phyloP scores from a whole-genome alignment of 164 flowering plant species.

The Vitis cinerea region DNA sequence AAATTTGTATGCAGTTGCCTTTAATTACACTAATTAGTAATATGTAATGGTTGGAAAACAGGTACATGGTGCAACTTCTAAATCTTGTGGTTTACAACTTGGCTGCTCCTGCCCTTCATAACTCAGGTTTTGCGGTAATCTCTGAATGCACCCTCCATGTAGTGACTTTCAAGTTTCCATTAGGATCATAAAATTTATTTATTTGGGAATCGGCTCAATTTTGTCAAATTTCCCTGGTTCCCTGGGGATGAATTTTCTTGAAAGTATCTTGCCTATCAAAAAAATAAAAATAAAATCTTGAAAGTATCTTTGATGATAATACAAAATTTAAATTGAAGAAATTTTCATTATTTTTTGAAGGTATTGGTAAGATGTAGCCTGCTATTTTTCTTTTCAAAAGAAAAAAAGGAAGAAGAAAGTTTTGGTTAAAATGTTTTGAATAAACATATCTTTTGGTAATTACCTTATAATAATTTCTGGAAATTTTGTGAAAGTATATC shows the following conservation, averaged over 20 bases:
- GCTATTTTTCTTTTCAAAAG: not conserved
- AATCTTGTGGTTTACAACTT: slow-evolving; percentile 72
- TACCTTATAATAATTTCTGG: too few relatives aligned
- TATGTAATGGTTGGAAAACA: slow-evolving; percentile 28
- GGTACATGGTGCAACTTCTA: slow-evolving; percentile 94
- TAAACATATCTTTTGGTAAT: not conserved
- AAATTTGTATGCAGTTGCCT: not conserved
- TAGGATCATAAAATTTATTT: too few relatives aligned
- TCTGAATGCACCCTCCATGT: slow-evolving; percentile 3
- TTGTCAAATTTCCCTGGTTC: too few relatives aligned
- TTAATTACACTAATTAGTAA: not conserved
- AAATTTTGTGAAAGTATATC: not conserved
- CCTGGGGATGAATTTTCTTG: too few relatives aligned
- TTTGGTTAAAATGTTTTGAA: not conserved
- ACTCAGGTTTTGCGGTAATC: slow-evolving; percentile 96
- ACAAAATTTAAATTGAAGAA: not conserved
- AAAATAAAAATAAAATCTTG: too few relatives aligned
- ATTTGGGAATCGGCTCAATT: too few relatives aligned
- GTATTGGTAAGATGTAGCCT: not conserved
- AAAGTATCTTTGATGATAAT: too few relatives aligned
- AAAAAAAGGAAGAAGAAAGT: not conserved
- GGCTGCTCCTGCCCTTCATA: slow-evolving; percentile 92
- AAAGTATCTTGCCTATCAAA: not conserved
- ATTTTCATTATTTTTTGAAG: not conserved
- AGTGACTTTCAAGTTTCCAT: too few relatives aligned